Evolutionary conservation across 169 alveolate species (phyloP).

Genomic region (Eimeria sp.): DNA sequence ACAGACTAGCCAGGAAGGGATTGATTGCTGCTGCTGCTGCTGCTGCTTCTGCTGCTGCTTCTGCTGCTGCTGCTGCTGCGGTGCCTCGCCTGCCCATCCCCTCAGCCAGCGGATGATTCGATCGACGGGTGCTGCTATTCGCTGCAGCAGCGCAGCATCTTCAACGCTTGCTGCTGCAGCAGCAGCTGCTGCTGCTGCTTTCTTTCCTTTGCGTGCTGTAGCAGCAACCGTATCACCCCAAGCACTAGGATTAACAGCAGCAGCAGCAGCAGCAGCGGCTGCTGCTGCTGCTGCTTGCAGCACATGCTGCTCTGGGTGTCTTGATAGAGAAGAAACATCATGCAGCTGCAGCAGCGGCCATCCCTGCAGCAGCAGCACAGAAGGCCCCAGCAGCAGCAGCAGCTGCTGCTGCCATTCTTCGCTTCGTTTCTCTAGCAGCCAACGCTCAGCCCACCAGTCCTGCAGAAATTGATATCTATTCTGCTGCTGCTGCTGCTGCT

Average conservation of each 20-base stretch:
- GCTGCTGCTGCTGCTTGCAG: slow-evolving; percentile 16
- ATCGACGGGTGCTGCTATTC: slow-evolving; percentile 2
- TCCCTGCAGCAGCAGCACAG: slow-evolving; percentile 71
- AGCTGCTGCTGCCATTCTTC: slow-evolving; percentile 75
- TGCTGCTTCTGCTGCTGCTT: not conserved
- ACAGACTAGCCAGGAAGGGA: not conserved
- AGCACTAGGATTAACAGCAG: too few species aligned
- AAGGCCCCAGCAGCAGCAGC: slow-evolving; percentile 71
- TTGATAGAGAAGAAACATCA: not conserved
- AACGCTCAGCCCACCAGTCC: slow-evolving; percentile 60
- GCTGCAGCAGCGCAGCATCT: slow-evolving; percentile 52
- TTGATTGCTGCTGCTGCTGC: slow-evolving; percentile 39
- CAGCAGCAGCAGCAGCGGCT: slow-evolving; percentile 11
- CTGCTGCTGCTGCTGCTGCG: slow-evolving; percentile 53
- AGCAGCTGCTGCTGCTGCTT: not conserved
- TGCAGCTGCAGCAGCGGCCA: slow-evolving; percentile 65
- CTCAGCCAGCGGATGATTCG: slow-evolving; percentile 26
- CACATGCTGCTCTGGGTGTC: not conserved
- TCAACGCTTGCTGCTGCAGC: slow-evolving; percentile 46
- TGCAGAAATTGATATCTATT: slow-evolving; percentile 4
- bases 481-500: slow-evolving; percentile 66
- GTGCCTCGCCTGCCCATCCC: slow-evolving; percentile 34
- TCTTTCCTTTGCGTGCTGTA: not conserved
- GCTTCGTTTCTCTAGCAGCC: slow-evolving; percentile 53
- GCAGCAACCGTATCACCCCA: too few species aligned